A percentile compares a stretch with the other conserved stretches of the same genome.
These are phyloP conservation scores for slime mould (Dictyostelium discoideum) DNA, from an alignment of 78 protist species.

Conservation along the genomic window DNA sequence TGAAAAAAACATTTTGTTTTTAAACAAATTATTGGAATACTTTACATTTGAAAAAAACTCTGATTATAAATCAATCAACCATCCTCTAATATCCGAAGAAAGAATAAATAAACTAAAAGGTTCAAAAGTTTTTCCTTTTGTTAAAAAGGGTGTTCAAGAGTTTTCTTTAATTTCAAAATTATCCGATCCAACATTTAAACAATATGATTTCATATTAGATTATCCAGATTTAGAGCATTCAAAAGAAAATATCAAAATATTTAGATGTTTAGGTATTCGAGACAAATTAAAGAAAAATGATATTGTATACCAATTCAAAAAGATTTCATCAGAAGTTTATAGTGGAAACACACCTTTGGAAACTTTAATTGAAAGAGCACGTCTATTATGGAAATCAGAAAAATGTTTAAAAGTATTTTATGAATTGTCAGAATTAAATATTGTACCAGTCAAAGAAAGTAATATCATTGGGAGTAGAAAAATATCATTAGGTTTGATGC, in stretches of 20 bases:
- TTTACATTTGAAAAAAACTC: not conserved
- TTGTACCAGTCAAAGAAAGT: not conserved
- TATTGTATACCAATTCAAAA: not conserved
- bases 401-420: not conserved
- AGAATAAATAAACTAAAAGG: not conserved
- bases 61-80: not conserved
- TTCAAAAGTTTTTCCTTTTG: not conserved
- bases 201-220: not conserved
- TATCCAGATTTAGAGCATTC: not conserved
- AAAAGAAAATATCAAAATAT: not conserved
- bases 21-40: not conserved
- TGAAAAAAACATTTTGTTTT: not conserved
- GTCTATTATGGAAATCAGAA: not conserved
- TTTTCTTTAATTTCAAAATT: not conserved
- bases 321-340: not conserved
- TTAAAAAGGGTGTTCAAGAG: not conserved
- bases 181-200: not conserved
- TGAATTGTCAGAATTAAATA: not conserved
- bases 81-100: not conserved
- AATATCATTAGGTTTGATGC: not conserved
- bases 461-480: not conserved
- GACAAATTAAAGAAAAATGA: not conserved
- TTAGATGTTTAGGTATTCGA: not conserved
- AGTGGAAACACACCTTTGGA: not conserved
- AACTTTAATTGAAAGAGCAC: not conserved